These are phyloP conservation scores for Solanum piurae DNA, from an alignment of 257 asterid genomes.

Conservation along the genomic window DNA sequence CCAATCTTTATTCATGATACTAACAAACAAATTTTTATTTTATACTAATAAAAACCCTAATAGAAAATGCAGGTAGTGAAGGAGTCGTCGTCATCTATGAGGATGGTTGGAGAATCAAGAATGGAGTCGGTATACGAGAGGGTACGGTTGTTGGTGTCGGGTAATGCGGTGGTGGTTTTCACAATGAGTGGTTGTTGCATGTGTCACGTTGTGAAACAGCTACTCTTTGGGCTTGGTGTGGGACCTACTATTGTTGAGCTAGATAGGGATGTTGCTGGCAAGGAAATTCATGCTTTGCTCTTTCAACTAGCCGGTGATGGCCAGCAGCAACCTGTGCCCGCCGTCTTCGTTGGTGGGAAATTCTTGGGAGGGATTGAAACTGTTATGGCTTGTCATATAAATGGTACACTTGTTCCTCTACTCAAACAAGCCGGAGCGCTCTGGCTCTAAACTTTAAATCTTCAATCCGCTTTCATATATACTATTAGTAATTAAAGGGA, in stretches of 20 bases:
- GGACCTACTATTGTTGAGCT: constrained; percentile 77
- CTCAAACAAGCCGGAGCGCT: constrained; percentile 82
- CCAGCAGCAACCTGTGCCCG: constrained; percentile 45
- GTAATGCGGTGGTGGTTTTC: constrained; percentile 84
- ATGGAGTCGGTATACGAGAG: constrained; percentile 45
- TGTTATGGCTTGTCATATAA: constrained; percentile 73
- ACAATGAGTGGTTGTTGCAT: constrained; percentile 76
- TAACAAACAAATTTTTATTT: neutral
- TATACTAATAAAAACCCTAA: too few species aligned
- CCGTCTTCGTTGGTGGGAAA: constrained; percentile 77
- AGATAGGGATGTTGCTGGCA: constrained; percentile 50
- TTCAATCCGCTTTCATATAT: neutral
- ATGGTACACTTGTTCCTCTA: constrained; percentile 75
- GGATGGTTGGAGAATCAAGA: constrained; percentile 2
- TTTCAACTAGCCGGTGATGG: constrained; percentile 24
- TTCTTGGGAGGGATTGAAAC: constrained; percentile 72
- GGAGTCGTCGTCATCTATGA: constrained; percentile 17
- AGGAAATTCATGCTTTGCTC: constrained; percentile 44
- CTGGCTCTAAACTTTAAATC: constrained; percentile 45
- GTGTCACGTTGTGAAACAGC: constrained; percentile 87
- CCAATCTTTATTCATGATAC: neutral
- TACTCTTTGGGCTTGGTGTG: constrained; percentile 77
- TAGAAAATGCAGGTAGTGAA: constrained; percentile 42
- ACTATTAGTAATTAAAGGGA: neutral
- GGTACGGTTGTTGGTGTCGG: constrained; percentile 34